phyloP scores from a whole-genome alignment of 164 flowering plant genomes.

The Chloranthus sessilifolius region DNA sequence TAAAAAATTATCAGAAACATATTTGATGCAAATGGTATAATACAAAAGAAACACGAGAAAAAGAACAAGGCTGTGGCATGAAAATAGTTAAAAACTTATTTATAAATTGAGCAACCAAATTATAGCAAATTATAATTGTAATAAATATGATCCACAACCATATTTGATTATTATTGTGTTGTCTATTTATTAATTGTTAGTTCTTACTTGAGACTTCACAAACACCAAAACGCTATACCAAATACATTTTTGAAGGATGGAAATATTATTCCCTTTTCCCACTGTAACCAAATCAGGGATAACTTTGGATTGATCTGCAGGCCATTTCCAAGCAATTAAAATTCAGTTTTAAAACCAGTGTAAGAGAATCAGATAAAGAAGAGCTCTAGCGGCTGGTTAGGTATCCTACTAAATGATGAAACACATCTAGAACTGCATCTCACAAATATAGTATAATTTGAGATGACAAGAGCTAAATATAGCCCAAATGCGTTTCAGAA shows the following conservation, averaged over 20 bases:
- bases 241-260: conserved; percentile 26
- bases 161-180: not conserved
- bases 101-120: too few species aligned
- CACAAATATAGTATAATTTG: not conserved
- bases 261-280: conserved; percentile 12
- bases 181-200: not conserved
- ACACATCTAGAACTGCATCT: not conserved
- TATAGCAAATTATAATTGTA: not conserved
- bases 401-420: not conserved
- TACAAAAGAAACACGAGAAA: not conserved
- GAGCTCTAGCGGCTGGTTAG: too few species aligned
- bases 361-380: too few species aligned
- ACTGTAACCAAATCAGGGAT: conserved; percentile 9
- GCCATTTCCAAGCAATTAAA: conserved; percentile 4
- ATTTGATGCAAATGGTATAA: not conserved
- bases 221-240: not conserved
- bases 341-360: not conserved
- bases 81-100: too few species aligned
- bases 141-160: not conserved
- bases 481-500: too few species aligned
- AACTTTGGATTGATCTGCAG: conserved; percentile 33
- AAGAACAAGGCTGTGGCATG: too few species aligned
- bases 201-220: not conserved
- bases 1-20: too few species aligned
- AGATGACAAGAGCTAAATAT: too few species aligned